Conservation (phyloP, 805 yeast genomes). For the Yarrowia sp. region DNA sequence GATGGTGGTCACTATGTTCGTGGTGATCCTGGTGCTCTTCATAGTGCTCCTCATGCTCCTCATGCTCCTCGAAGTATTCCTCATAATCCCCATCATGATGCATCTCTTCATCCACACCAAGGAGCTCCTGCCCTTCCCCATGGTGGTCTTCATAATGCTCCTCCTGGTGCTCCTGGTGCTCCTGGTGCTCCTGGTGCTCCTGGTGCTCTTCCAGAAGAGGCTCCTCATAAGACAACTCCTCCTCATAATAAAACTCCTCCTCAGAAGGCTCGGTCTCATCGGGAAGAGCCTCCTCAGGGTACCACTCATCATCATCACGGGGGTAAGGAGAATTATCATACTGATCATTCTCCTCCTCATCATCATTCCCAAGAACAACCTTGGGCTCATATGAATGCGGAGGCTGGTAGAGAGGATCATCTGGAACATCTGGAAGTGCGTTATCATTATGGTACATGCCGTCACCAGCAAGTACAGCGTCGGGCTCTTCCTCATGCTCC, state of each 20-base stretch:
- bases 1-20: constrained; percentile 3
- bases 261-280: not conserved
- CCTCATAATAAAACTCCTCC: not conserved
- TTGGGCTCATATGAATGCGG: constrained; percentile 26
- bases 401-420: not conserved
- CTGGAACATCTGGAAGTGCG: not conserved
- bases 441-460: constrained; percentile 2
- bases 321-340: not conserved
- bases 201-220: not conserved
- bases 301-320: constrained; percentile 1
- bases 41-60: not conserved
- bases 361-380: not conserved
- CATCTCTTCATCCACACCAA: not conserved
- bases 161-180: not conserved
- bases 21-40: not conserved
- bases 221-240: not conserved
- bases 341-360: not conserved
- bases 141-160: not conserved
- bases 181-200: not conserved
- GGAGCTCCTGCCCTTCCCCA: not conserved
- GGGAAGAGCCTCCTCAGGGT: constrained; percentile 1
- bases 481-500: not conserved
- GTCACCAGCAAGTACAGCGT: not conserved
- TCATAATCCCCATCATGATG: constrained; percentile 3
- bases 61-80: not conserved